Evolutionary conservation across 1,139 yeast genomes (phyloP).

Genomic region (Nakaseomyces kungkrabaensis): DNA sequence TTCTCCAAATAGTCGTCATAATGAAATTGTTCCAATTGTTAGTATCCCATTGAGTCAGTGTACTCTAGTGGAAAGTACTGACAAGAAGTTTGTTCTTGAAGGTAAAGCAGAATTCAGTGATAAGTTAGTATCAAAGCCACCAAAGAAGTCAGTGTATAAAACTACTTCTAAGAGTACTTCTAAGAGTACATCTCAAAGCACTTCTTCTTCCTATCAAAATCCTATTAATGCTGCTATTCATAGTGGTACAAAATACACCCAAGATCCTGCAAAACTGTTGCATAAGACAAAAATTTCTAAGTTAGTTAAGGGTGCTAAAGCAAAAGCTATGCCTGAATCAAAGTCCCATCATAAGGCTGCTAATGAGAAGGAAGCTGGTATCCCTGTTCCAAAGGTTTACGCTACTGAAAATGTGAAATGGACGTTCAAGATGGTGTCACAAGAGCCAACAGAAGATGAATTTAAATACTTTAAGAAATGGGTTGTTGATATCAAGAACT

Average conservation of each 20-base stretch:
- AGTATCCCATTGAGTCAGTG: constrained; percentile 36
- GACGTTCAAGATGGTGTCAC: constrained; percentile 20
- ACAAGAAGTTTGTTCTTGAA: constrained; percentile 25
- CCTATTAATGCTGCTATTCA: neutral
- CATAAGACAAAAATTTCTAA: neutral
- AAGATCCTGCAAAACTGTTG: constrained; percentile 8
- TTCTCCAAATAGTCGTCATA: neutral
- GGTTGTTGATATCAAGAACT: constrained; percentile 36
- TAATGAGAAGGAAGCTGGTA: constrained; percentile 7
- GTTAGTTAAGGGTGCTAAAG: constrained; percentile 8
- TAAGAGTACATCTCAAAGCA: neutral
- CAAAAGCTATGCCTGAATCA: constrained; percentile 3
- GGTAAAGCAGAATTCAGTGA: constrained; percentile 16
- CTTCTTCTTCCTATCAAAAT: neutral
- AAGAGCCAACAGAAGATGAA: constrained; percentile 28
- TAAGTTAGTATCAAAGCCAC: neutral
- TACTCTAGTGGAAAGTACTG: constrained; percentile 31
- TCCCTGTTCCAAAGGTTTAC: constrained; percentile 2
- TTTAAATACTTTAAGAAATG: constrained; percentile 35
- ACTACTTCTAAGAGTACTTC: neutral
- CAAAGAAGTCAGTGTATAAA: neutral
- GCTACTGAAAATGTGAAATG: constrained; percentile 23
- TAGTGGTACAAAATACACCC: constrained; percentile 4
- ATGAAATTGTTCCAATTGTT: constrained; percentile 29
- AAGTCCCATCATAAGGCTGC: constrained; percentile 3